A percentile compares a stretch with the other conserved stretches of the same genome.
Conservation (phyloP, 768 basidiomycete species). For the Steccherinum ochraceum region DNA sequence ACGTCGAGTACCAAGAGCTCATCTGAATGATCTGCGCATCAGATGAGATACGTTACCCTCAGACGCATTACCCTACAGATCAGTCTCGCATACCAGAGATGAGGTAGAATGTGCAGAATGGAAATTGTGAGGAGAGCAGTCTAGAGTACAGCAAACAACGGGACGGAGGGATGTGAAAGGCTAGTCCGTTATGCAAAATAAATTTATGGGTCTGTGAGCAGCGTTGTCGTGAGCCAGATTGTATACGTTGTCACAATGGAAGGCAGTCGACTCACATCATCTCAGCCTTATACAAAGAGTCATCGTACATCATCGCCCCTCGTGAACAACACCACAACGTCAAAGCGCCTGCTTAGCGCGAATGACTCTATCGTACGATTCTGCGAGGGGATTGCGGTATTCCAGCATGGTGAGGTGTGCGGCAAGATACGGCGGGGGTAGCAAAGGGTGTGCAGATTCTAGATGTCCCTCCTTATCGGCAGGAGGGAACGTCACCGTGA, state of each 20-base stretch:
- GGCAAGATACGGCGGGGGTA: constrained; percentile 66
- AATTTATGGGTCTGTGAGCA: not conserved
- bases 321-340: constrained; percentile 1
- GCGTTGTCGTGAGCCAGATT: no score
- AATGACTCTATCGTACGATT: constrained; percentile 63
- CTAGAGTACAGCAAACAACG: not conserved
- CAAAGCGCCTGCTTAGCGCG: constrained; percentile 40
- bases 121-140: no score
- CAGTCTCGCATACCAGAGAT: no score
- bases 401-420: constrained; percentile 66
- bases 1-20: no score
- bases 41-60: no score
- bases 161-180: not conserved
- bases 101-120: no score
- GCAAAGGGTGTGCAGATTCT: constrained; percentile 45
- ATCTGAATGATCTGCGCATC: no score
- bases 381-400: constrained; percentile 59
- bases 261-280: not conserved
- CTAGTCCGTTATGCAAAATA: not conserved
- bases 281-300: not conserved
- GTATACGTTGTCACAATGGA: no score
- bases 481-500: constrained; percentile 59
- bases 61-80: no score
- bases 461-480: constrained; percentile 34
- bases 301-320: not conserved